Evolutionary conservation across 2,329 filamentous ascomycete species (phyloP).

Genomic region (Cladophialophora exuberans): DNA sequence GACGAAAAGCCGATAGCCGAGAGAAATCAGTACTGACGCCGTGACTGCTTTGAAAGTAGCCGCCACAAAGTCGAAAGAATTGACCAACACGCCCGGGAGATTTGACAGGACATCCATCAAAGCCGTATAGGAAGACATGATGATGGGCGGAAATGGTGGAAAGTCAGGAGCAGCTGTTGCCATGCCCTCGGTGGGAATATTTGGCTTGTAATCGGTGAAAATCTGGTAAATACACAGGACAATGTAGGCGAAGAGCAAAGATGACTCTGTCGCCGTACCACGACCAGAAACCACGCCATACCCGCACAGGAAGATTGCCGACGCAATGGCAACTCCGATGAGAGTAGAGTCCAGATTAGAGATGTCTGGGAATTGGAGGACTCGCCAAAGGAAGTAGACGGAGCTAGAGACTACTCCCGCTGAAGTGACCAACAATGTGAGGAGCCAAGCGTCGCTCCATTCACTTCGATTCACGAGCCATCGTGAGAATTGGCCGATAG

Average conservation of each 20-base stretch:
- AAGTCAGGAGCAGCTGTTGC: constrained; percentile 71
- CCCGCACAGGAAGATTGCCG: constrained; percentile 86
- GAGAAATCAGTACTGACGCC: constrained; percentile 90
- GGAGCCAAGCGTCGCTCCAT: constrained; percentile 95
- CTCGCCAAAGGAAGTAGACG: constrained; percentile 94
- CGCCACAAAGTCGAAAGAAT: constrained; percentile 81
- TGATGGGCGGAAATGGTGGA: constrained; percentile 92
- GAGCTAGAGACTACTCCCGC: constrained; percentile 91
- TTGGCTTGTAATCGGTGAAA: constrained; percentile 95
- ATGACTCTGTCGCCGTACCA: constrained; percentile 93
- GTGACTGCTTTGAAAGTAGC: constrained; percentile 95
- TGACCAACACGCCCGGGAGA: constrained; percentile 81
- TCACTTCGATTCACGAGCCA: constrained; percentile 89
- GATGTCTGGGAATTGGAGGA: constrained; percentile 90
- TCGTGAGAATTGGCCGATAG: constrained; percentile 87
- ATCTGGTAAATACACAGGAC: constrained; percentile 99
- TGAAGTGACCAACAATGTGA: constrained; percentile 82
- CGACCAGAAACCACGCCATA: constrained; percentile 93
- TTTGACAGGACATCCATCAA: constrained; percentile 80
- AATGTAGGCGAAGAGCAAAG: constrained; percentile 92
- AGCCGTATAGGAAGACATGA: constrained; percentile 97
- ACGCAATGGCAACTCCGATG: constrained; percentile 90
- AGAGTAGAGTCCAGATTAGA: constrained; percentile 89
- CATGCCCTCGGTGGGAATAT: constrained; percentile 61
- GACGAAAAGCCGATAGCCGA: constrained; percentile 90